These are phyloP conservation scores for Amaranthus hypochondriacus DNA, from an alignment of 148 eudicot genomes.

Conservation along the genomic window DNA sequence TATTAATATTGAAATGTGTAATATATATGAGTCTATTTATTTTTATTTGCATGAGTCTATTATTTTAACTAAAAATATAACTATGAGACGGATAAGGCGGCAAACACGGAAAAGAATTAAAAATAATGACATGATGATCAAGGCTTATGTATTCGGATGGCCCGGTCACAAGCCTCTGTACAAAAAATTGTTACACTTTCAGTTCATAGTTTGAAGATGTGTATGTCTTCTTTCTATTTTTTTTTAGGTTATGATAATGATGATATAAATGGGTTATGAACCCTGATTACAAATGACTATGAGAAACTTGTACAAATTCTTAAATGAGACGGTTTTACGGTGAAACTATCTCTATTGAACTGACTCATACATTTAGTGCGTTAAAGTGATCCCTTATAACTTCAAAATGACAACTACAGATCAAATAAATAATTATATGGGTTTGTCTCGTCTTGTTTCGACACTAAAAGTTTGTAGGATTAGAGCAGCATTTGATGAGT, in stretches of 20 bases:
- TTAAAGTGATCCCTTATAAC: too few relatives aligned
- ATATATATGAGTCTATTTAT: too few relatives aligned
- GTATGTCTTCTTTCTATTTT: not conserved
- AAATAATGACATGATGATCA: too few relatives aligned
- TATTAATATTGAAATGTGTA: too few relatives aligned
- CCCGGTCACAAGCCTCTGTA: not conserved
- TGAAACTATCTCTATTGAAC: not conserved
- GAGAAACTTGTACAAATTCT: too few relatives aligned
- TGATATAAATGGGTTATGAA: not conserved
- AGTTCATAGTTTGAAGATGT: not conserved
- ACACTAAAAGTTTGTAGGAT: constrained; percentile 26
- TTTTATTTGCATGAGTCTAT: too few relatives aligned
- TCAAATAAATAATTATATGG: not conserved
- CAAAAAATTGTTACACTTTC: not conserved
- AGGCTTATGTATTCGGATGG: not conserved
- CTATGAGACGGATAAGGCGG: too few relatives aligned
- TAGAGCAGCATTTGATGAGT: constrained; percentile 51
- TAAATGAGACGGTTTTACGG: not conserved
- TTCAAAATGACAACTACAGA: too few relatives aligned
- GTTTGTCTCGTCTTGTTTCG: not conserved
- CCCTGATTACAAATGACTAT: not conserved
- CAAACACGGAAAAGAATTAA: too few relatives aligned
- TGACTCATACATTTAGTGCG: too few relatives aligned
- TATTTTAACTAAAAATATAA: too few relatives aligned
- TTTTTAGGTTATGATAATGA: too few relatives aligned